Percentiles rank a stretch among this genome's conserved stretches.
These are phyloP conservation scores for Leucosporidium creatinivorum DNA, from an alignment of 768 basidiomycete genomes.

Conservation along the genomic window DNA sequence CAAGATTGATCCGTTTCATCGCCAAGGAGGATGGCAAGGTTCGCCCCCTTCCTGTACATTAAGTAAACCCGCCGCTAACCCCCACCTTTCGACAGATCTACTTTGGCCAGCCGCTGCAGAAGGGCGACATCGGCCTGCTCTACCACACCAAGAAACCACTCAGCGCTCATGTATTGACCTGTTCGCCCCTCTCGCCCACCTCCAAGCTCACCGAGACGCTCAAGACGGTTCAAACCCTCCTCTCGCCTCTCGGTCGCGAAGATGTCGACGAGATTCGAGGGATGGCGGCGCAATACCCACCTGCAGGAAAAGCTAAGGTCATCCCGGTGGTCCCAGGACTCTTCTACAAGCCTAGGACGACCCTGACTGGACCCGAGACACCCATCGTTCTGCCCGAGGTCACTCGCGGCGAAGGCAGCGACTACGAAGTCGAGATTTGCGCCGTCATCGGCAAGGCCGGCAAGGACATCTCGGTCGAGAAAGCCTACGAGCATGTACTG, in stretches of 20 bases:
- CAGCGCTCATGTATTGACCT: slow-evolving; percentile 11
- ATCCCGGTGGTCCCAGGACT: slow-evolving; percentile 20
- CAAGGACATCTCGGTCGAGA: slow-evolving; percentile 39
- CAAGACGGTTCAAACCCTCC: slow-evolving; percentile 19
- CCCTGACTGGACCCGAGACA: slow-evolving; percentile 38
- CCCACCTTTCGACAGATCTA: slow-evolving; percentile 2
- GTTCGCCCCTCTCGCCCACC: background rate
- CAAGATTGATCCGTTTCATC: slow-evolving; percentile 21
- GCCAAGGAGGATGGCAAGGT: slow-evolving; percentile 27
- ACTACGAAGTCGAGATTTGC: slow-evolving; percentile 42
- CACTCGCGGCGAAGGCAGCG: slow-evolving; percentile 29
- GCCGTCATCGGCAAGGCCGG: slow-evolving; percentile 40
- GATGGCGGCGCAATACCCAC: slow-evolving; percentile 22
- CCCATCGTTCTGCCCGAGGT: slow-evolving; percentile 37
- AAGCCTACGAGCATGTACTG: slow-evolving; percentile 40
- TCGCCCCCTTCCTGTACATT: background rate
- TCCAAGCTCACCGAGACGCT: background rate
- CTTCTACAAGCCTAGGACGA: slow-evolving; percentile 40
- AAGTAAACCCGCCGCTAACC: background rate
- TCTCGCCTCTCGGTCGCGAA: slow-evolving; percentile 10
- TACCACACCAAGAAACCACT: background rate
- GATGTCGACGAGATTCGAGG: slow-evolving; percentile 21
- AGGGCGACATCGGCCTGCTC: slow-evolving; percentile 17
- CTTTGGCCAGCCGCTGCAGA: slow-evolving; percentile 16
- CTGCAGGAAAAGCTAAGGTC: background rate